phyloP scores from a whole-genome alignment of 148 eudicot genomes.

The Dianthus caryophyllus region DNA sequence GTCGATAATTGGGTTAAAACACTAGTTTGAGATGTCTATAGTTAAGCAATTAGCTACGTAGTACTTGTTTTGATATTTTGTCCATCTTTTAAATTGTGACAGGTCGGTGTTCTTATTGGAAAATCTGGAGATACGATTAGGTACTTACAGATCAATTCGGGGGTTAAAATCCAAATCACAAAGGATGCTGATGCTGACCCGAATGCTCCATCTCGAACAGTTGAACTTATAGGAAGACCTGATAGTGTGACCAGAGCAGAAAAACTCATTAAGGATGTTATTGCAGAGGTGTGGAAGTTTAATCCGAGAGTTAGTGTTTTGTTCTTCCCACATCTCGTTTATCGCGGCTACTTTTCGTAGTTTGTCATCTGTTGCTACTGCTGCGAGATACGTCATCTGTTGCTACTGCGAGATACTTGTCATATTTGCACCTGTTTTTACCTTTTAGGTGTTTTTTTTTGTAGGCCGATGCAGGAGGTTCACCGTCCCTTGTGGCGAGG shows the following conservation, averaged over 20 bases:
- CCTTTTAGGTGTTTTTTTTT: background rate
- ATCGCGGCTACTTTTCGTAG: background rate
- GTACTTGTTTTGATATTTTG: slow-evolving; percentile 6
- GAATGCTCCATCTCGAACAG: slow-evolving; percentile 56
- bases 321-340: background rate
- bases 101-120: slow-evolving; percentile 99
- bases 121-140: slow-evolving; percentile 92
- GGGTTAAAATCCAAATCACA: slow-evolving; percentile 91
- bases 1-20: background rate
- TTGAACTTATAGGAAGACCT: slow-evolving; percentile 66
- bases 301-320: background rate
- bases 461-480: slow-evolving; percentile 98
- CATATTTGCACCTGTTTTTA: background rate
- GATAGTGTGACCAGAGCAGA: slow-evolving; percentile 80
- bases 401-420: too few relatives aligned
- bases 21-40: background rate
- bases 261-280: slow-evolving; percentile 80
- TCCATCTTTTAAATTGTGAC: slow-evolving; percentile 15
- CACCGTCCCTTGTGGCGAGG: slow-evolving; percentile 92
- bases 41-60: too few relatives aligned
- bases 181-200: slow-evolving; percentile 95
- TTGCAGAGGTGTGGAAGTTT: slow-evolving; percentile 67
- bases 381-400: background rate
- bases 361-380: background rate
- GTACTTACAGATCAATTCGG: slow-evolving; percentile 71